phyloP scores from a whole-genome alignment of 208 protist species.

The Wallacemonas sp. region DNA sequence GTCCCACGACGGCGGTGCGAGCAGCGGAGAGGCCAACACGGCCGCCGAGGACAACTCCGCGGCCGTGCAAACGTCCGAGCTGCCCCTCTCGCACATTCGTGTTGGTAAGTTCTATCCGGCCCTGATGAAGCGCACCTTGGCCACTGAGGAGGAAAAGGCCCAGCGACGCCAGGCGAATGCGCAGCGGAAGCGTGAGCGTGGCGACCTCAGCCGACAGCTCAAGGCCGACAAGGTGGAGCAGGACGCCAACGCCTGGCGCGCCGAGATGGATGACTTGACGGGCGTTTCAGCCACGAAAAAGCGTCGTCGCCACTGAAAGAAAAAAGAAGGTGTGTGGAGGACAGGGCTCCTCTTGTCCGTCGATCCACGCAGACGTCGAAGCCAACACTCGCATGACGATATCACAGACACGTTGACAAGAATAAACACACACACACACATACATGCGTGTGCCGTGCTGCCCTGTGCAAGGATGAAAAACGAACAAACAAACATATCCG shows the following conservation, averaged over 20 bases:
- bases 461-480: no score
- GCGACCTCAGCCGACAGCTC: constrained; percentile 38
- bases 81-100: constrained; percentile 74
- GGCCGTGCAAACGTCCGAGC: constrained; percentile 15
- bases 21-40: constrained; percentile 9
- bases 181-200: constrained; percentile 48
- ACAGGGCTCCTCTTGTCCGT: no score
- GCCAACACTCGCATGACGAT: no score
- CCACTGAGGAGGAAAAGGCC: constrained; percentile 50
- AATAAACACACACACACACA: no score
- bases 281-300: constrained; percentile 10
- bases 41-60: constrained; percentile 1
- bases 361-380: no score
- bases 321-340: no score
- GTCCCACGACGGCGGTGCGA: constrained; percentile 14
- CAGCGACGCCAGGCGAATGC: constrained; percentile 41
- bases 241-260: constrained; percentile 75
- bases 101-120: constrained; percentile 58
- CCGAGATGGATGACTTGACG: constrained; percentile 61
- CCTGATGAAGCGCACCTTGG: constrained; percentile 42
- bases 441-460: no score
- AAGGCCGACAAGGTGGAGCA: constrained; percentile 49
- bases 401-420: no score
- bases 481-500: no score
- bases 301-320: no score